phyloP scores from a whole-genome alignment of 768 basidiomycete genomes.

The Suillus occidentalis region DNA sequence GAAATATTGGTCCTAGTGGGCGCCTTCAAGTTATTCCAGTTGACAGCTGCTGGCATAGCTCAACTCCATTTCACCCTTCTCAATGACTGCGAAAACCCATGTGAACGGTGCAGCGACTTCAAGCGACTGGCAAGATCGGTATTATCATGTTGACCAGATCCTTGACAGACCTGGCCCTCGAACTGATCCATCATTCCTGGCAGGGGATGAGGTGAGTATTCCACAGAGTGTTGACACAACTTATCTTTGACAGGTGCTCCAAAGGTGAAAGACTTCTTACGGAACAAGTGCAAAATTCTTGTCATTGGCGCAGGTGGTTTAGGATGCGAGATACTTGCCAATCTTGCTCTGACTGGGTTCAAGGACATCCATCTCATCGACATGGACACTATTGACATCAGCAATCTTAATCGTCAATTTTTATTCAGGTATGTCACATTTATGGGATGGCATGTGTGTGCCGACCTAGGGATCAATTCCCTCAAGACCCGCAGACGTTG shows the following conservation, averaged over 20 bases:
- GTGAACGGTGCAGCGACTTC: conserved; percentile 38
- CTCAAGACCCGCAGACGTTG: conserved; percentile 83
- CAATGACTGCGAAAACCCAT: conserved; percentile 25
- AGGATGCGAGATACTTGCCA: conserved; percentile 96
- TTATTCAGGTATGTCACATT: conserved; percentile 74
- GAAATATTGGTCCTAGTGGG: neutral
- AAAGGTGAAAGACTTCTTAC: conserved; percentile 86
- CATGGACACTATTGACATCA: conserved; percentile 99
- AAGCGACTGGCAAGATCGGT: conserved; percentile 60
- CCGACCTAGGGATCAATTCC: neutral
- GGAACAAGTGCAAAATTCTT: conserved; percentile 84
- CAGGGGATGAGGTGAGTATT: conserved; percentile 73
- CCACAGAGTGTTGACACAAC: neutral
- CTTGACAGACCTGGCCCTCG: conserved; percentile 86
- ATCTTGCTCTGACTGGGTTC: conserved; percentile 95
- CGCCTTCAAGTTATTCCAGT: neutral
- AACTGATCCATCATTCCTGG: conserved; percentile 79
- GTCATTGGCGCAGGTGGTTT: conserved; percentile 98
- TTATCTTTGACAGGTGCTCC: conserved; percentile 4
- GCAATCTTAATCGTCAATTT: conserved; percentile 97
- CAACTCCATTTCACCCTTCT: conserved; percentile 7
- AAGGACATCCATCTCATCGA: conserved; percentile 99
- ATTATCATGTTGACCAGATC: conserved; percentile 83
- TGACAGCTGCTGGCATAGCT: neutral
- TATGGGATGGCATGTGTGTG: neutral